Evolutionary conservation across 352 stramenopile species (phyloP).

Genomic region (Pythium graminicola): DNA sequence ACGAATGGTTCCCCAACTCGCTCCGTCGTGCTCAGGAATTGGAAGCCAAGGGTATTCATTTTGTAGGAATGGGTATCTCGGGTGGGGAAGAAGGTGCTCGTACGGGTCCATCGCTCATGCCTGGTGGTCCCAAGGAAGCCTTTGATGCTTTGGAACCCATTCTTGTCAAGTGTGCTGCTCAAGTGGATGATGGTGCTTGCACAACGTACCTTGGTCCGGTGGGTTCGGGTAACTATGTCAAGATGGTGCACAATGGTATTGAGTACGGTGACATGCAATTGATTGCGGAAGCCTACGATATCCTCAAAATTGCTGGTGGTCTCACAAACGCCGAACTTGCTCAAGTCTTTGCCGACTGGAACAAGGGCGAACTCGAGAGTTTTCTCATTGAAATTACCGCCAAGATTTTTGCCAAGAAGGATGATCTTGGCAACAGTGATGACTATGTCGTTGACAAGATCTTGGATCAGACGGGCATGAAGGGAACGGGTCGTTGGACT

Average conservation of each 20-base stretch:
- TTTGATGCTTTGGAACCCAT: constrained; percentile 97
- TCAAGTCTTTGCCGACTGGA: constrained; percentile 96
- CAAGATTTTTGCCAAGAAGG: constrained; percentile 96
- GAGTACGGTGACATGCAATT: constrained; percentile 99
- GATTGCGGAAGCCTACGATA: constrained; percentile 98
- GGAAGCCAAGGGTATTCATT: constrained; percentile 94
- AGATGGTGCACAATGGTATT: constrained; percentile 99
- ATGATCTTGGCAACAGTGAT: constrained; percentile 84
- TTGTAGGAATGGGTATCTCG: constrained; percentile 98
- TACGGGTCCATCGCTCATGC: constrained; percentile 98
- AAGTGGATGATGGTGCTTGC: constrained; percentile 93
- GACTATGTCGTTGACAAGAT: constrained; percentile 94
- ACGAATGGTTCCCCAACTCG: constrained; percentile 99
- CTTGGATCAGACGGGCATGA: constrained; percentile 99
- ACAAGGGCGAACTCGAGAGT: constrained; percentile 93
- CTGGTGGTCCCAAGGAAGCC: constrained; percentile 92
- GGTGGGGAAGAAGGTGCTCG: constrained; percentile 97
- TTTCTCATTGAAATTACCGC: constrained; percentile 99
- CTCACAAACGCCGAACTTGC: constrained; percentile 90
- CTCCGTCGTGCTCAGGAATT: constrained; percentile 92
- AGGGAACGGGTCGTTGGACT: constrained; percentile 97
- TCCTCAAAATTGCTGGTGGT: constrained; percentile 92
- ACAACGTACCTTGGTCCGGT: constrained; percentile 96
- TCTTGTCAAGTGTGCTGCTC: constrained; percentile 95
- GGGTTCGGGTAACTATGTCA: constrained; percentile 99